Conservation (phyloP, 73 alveolate genomes). For the Durusdinium trenchii region DNA sequence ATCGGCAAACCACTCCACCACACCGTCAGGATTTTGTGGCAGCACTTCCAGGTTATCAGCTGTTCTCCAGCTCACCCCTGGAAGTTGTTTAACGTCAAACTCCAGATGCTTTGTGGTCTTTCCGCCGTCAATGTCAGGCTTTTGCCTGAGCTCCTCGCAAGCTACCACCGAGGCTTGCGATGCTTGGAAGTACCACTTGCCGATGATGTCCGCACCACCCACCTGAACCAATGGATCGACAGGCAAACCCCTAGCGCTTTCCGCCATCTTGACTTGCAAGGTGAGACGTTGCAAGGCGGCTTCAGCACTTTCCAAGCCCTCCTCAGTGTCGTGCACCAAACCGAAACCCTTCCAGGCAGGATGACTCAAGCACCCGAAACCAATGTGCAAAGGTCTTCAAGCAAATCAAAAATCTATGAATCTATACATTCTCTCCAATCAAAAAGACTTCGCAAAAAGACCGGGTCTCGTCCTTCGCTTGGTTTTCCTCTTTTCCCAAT, state of each 20-base stretch:
- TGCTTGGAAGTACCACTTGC: constrained; percentile 90
- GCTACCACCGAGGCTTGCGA: constrained; percentile 71
- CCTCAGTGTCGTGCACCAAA: constrained; percentile 6
- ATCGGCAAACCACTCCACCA: constrained; percentile 91
- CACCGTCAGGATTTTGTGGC: constrained; percentile 63
- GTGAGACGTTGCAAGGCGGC: constrained; percentile 49
- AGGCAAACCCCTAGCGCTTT: constrained; percentile 28
- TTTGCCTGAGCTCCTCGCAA: constrained; percentile 80
- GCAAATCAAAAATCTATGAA: too few species aligned
- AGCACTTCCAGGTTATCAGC: constrained; percentile 73
- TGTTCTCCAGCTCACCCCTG: constrained; percentile 84
- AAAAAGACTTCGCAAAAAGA: neutral
- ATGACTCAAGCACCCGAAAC: neutral
- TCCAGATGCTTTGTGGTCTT: constrained; percentile 87
- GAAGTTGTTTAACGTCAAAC: constrained; percentile 51
- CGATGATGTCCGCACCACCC: constrained; percentile 90
- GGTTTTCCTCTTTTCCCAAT: constrained; percentile 34
- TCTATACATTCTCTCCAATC: neutral
- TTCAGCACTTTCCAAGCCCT: constrained; percentile 76
- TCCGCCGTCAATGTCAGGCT: constrained; percentile 71
- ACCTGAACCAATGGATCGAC: constrained; percentile 91
- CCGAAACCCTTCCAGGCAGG: neutral
- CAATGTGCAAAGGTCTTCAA: neutral
- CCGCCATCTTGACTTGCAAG: constrained; percentile 33
- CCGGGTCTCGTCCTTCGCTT: constrained; percentile 13